A percentile compares a stretch with the other conserved stretches of the same genome.
phyloP scores from a whole-genome alignment of 306 rosid species.

The Ziziphus jujuba region DNA sequence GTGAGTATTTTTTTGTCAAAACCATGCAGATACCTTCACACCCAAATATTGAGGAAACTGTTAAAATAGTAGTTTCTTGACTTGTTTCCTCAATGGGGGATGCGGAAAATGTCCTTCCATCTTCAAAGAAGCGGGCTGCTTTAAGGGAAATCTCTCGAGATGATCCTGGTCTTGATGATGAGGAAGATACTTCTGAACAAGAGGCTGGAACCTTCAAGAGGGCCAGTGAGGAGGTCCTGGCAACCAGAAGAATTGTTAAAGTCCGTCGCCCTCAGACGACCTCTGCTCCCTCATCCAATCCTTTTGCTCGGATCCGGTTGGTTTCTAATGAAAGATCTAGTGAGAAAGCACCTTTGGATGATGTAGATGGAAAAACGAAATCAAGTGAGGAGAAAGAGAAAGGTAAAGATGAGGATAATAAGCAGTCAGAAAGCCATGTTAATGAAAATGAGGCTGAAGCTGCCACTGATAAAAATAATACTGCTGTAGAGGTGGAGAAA shows the following conservation, averaged over 20 bases:
- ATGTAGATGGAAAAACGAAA: slow-evolving; percentile 32
- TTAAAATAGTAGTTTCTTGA: slow-evolving; percentile 13
- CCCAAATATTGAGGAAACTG: slow-evolving; percentile 1
- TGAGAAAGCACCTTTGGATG: slow-evolving; percentile 28
- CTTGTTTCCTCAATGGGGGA: slow-evolving; percentile 63
- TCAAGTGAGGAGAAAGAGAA: slow-evolving; percentile 20
- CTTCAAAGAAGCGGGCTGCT: slow-evolving; percentile 92
- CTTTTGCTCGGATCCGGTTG: slow-evolving; percentile 78
- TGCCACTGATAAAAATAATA: slow-evolving; percentile 26
- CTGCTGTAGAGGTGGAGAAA: slow-evolving; percentile 30
- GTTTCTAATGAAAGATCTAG: slow-evolving; percentile 46
- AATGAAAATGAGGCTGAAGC: slow-evolving; percentile 35
- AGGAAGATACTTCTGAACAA: slow-evolving; percentile 59
- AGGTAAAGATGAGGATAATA: slow-evolving; percentile 16
- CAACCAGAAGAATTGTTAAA: slow-evolving; percentile 79
- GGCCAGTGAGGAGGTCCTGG: slow-evolving; percentile 88
- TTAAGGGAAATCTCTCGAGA: slow-evolving; percentile 84
- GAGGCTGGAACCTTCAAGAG: slow-evolving; percentile 85
- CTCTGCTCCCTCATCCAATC: slow-evolving; percentile 68
- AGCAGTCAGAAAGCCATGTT: slow-evolving; percentile 39
- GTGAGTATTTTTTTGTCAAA: not conserved
- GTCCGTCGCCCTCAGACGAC: slow-evolving; percentile 64
- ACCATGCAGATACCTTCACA: slow-evolving; percentile 38
- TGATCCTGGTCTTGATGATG: slow-evolving; percentile 80
- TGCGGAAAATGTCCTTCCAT: slow-evolving; percentile 58